Evolutionary conservation across 2,329 filamentous ascomycete species (phyloP).

Genomic region (Fusarium luffae): DNA sequence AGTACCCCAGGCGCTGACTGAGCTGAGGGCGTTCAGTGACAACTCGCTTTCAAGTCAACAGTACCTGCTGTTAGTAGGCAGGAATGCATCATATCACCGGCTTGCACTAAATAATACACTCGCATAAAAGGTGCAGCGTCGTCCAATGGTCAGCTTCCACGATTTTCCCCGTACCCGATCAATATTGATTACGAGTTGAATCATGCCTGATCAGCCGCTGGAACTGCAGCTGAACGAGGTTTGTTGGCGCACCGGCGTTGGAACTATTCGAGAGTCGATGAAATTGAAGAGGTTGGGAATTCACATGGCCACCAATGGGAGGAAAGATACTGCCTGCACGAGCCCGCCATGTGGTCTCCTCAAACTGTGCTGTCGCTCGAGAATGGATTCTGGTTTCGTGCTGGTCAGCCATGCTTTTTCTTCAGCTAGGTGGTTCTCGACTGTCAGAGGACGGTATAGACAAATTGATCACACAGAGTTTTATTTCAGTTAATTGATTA

Average conservation of each 20-base stretch:
- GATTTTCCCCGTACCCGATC: conserved; percentile 42
- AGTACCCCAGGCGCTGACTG: conserved; percentile 25
- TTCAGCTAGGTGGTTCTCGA: conserved; percentile 10
- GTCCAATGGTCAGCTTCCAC: conserved; percentile 50
- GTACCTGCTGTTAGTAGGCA: not conserved
- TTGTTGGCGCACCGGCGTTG: conserved; percentile 29
- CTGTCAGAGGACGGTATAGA: conserved; percentile 20
- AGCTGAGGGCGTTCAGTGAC: conserved; percentile 15
- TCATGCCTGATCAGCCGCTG: conserved; percentile 41
- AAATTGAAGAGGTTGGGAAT: conserved; percentile 41
- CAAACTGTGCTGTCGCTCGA: conserved; percentile 9
- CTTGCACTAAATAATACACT: conserved; percentile 44
- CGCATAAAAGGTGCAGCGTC: conserved; percentile 36
- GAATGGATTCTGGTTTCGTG: not conserved
- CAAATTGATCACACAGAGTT: conserved; percentile 10
- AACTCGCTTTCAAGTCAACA: conserved; percentile 23
- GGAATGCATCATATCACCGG: conserved; percentile 28
- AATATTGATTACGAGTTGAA: conserved; percentile 42
- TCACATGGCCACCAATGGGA: conserved; percentile 40
- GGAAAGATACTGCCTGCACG: conserved; percentile 6
- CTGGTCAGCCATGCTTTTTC: conserved; percentile 7
- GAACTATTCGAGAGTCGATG: conserved; percentile 17
- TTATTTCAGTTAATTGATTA: not conserved
- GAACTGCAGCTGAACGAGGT: conserved; percentile 38
- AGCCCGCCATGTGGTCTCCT: conserved; percentile 34